A percentile compares a stretch with the other conserved stretches of the same genome.
These are phyloP conservation scores for Globisporangium radiosum DNA, from an alignment of 352 stramenopile genomes.

Conservation along the genomic window DNA sequence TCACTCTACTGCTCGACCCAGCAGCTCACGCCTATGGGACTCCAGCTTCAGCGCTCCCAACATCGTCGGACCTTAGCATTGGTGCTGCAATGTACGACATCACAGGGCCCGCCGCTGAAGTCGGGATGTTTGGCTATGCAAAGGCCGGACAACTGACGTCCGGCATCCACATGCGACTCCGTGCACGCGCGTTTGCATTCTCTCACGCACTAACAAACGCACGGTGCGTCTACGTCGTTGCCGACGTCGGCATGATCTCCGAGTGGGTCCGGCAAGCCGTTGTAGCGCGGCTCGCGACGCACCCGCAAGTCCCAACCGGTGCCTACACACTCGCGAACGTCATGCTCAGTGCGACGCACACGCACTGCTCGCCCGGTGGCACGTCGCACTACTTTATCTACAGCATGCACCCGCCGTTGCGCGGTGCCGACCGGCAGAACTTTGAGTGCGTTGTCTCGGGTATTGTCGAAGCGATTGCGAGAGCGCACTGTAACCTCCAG, in stretches of 20 bases:
- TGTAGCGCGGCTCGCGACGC: conserved; percentile 40
- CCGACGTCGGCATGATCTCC: conserved; percentile 87
- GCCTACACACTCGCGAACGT: conserved; percentile 73
- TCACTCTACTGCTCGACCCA: not conserved
- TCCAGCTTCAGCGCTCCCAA: not conserved
- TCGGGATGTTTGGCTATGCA: conserved; percentile 87
- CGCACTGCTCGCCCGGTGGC: conserved; percentile 85
- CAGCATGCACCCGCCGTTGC: conserved; percentile 73
- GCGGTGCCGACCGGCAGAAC: conserved; percentile 72
- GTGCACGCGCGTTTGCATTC: conserved; percentile 80
- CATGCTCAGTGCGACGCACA: conserved; percentile 89
- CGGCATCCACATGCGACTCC: conserved; percentile 84
- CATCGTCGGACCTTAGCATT: conserved; percentile 32
- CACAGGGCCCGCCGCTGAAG: conserved; percentile 72
- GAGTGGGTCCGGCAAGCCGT: conserved; percentile 86
- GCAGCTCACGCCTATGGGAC: not conserved
- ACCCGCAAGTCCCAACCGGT: conserved; percentile 31
- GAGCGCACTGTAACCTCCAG: conserved; percentile 72
- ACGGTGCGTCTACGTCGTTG: conserved; percentile 77
- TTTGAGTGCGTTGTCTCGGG: conserved; percentile 88
- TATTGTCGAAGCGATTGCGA: conserved; percentile 77
- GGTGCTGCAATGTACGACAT: conserved; percentile 83
- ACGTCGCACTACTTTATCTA: conserved; percentile 92
- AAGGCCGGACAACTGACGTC: conserved; percentile 67
- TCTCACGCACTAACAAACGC: conserved; percentile 21